Evolutionary conservation across 495 filamentous ascomycete species (phyloP), one percentile per base, ranked within the genome.

Genomic region (Pseudotulostoma volvatum): DNA sequence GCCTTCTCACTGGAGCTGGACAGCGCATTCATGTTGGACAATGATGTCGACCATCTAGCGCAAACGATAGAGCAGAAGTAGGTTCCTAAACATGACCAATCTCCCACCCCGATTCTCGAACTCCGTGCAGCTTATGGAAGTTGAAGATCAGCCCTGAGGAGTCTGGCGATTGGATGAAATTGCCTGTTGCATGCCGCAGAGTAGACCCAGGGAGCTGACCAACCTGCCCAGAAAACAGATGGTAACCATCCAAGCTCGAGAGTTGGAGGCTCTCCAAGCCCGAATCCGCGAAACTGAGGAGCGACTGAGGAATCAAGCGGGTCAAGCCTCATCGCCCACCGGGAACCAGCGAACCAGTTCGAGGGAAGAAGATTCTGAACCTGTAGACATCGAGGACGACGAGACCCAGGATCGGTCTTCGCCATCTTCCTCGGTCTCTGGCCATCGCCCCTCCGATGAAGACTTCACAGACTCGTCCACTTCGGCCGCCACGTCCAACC

Each of bases 1-100:
- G 79, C 76, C 40, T 95, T 96, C 66, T 84, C 84, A 20, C 64
- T 77, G 17, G 81, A 82, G 51, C 69, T 96, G 38, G 81, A 92
- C 61, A 81, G 85, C 55, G 77, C 86, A 44, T 96, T 96, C 57
- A 71, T 77, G 46, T 76, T 90, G 48, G 80, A 93, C 46, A 81
- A 77, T 50, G 75, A 74, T 46, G 61, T 94, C 42, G 75, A 81
- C 48, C 71, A 82, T 42, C 69, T 96, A 16, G 73, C 79, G 40
- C 70, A 79, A 48, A 74, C 76, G 39, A 74, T 93, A 32, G 76
- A 92, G 53, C 75, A 84, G 56, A 88, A 87, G 87, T 96, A 68
- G 53, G 78, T 54, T 31, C 17, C 9, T 8, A 31, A 2, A 4
- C 3, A 17, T 18, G 7, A n/a, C 20, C 31, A 33, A 0, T 33